Evolutionary conservation across 768 basidiomycete species (phyloP), one percentile per base, ranked within the genome.

Genomic region (Lentinula guzmanii): DNA sequence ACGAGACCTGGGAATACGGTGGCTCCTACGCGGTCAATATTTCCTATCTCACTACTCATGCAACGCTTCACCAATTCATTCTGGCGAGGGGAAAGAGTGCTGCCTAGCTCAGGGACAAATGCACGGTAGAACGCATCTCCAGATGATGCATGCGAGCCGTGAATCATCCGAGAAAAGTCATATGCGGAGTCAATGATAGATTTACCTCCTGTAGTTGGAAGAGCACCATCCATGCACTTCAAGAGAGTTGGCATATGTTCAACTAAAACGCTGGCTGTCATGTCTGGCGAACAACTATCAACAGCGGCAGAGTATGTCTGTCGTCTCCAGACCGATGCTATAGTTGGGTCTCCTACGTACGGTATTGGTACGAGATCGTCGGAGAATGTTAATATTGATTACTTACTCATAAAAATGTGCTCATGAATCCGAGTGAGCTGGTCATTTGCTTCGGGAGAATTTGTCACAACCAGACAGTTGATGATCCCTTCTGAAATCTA

Each of bases 281-380:
- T 89, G 55, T 88, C 86, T 5, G 86, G 82, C 0, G 90, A 86
- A 71, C 86, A 88, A 0, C 81, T 71, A 37, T 93, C 90, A 57
- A 95, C 89, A 4, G 92, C 91, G 0, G 92, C 92, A 10, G 89
- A 87, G 74, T 93, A 93, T 2, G 92, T 94, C 70, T 95, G 92
- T 10, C 91, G 84, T 24, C 93, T 84, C 93, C 93, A 95, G 18
- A 95, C 92, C 43, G 84, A 82, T 0, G 93, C 93, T n/a, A 95
- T 91, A 4, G 90, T 86, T 11, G 93, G 87, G 68, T 94, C 90
- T 55, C 90, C 91, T 93, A 66, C 46, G 18, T 10, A 41, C 35
- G 52, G 45, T 28, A 51, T 18, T 24, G 9, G 46, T 21, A 48
- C 18, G 18, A 48, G 21, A 11, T 21, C 46, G 4, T 48, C 46